Percentiles rank a stretch among this genome's conserved stretches.
Evolutionary conservation across 192 early-diverging fungal genomes (phyloP).

Genomic region (Powellomyces hirtus): DNA sequence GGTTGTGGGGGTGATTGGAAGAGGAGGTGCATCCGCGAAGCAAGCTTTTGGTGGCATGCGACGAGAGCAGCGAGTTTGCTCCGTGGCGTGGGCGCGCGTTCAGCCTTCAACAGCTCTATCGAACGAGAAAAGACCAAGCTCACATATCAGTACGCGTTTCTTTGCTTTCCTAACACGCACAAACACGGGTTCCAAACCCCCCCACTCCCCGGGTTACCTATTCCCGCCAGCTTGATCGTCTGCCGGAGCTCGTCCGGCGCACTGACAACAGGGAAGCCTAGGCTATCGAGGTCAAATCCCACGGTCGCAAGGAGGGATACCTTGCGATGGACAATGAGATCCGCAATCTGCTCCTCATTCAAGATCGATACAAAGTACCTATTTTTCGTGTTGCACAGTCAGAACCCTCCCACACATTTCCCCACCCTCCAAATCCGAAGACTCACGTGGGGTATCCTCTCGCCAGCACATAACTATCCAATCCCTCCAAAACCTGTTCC

Average conservation of each 20-base stretch:
- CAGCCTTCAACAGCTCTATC: conserved; percentile 15
- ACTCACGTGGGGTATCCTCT: conserved; percentile 5
- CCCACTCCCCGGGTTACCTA: too few relatives aligned
- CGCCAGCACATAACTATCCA: conserved; percentile 11
- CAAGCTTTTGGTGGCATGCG: conserved; percentile 9
- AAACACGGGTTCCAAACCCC: too few relatives aligned
- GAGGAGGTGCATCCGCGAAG: background rate
- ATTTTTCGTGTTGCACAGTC: too few relatives aligned
- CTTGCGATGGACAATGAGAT: conserved; percentile 16
- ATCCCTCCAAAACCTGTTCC: background rate
- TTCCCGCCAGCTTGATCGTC: conserved; percentile 18
- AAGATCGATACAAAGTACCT: conserved; percentile 19
- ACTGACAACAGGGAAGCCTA: background rate
- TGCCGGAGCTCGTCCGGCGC: conserved; percentile 3
- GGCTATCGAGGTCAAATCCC: conserved; percentile 15
- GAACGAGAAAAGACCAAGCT: too few relatives aligned
- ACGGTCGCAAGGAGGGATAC: conserved; percentile 10
- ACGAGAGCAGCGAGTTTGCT: conserved; percentile 17
- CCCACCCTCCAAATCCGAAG: background rate
- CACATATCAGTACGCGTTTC: too few relatives aligned
- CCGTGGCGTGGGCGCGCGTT: conserved; percentile 5
- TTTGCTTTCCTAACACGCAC: too few relatives aligned
- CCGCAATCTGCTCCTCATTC: conserved; percentile 3
- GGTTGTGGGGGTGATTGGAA: too few relatives aligned
- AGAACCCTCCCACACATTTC: too few relatives aligned